Evolutionary conservation across 129 eudicot species (phyloP), one percentile per base, ranked within the genome.

Genomic region (Saposhnikovia divaricata): DNA sequence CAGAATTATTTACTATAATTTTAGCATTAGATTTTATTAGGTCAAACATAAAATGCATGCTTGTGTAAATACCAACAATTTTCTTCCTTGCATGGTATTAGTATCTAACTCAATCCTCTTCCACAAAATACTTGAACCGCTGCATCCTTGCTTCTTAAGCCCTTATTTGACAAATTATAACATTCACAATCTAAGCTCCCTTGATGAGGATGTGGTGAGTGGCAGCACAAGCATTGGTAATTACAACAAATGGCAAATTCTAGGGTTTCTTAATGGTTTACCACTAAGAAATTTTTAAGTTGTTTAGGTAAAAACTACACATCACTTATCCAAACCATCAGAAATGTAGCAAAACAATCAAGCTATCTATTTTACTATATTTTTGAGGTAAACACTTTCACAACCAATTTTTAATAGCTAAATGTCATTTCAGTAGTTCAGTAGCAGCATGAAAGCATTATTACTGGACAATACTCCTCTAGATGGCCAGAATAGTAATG

Each of bases 381-480:
- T 59, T 59, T 59, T 4, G 4, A 9, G 27, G 31, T 66, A 66
- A 27, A 66, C 40, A 66, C 40, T 66, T 66, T 66, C 75, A 72
- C 25, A 72, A 38, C 14, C 27, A 72, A 72, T 38, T 72, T 72
- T 19, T 72, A 10, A 40, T 39, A 72, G 47, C 45, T 39, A 72
- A 71, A 39, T 21, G 25, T 39, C 47, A 72, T 40, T 38, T 71
- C n/a, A 3, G 19, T 40, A 28, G 40, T 28, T 28, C 39, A 9
- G 14, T 43, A 61, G 81, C 7, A 28, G 74, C 55, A 61, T 45
- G 25, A 43, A 27, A 78, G 40, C 21, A 48, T 59, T 39, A 61
- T n/a, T 57, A 43, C 19, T 42, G 76, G 74, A 78, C 31, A 78
- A 45, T 31, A 25, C 74, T 78, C 28, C 57, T 61, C 28, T 16